Base-by-base conservation (phyloP, 164 flowering plant genomes). In the Vitis amurensis region DNA sequence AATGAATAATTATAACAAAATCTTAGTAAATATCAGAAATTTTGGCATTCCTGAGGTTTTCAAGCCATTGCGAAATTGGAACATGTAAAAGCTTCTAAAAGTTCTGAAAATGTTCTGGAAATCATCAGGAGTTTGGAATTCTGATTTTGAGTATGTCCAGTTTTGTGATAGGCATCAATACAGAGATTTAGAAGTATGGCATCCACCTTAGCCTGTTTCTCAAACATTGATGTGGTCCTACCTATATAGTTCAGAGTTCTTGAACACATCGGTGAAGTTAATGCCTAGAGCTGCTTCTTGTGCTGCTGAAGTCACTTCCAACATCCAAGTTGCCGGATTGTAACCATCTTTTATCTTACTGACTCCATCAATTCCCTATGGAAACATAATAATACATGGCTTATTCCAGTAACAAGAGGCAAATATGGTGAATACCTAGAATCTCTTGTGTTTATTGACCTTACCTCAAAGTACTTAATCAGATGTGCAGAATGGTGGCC, bases 271-370 rank as follows among this genome's bases (percentile, higher is more conserved):
- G 2, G 80, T 27, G 66, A 82, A 82, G 67, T 76, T 68, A 9
- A 82, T 64, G 3, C 80, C 82, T 16, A 84, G 72, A 17, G 48
- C 59, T 60, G 74, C 72, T 74, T 84, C 83, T 59, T 76, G 82
- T 17, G 80, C 75, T 50, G 75, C 71, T 58, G 85, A 58, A 53
- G 85, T 79, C 31, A 82, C 75, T 50, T 83, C 86, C 66, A 83
- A 55, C 86, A 83, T 83, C 86, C 86, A 83, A 13, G 86, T 83
- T 58, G 84, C 86, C 1, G 86, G 86, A 65, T 83, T 83, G 31
- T 78, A 74, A 0, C 80, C 84, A 29, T 83, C 85, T 67, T 72
- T 82, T 50, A 82, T 84, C 63, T 72, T 82, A 51, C 72, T 58
- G 16, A 80, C 78, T 69, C 83, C 82, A 27, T 66, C 13, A n/a